Evolutionary conservation across 768 basidiomycete genomes (phyloP).

Genomic region (Boletus vinaceobasis): DNA sequence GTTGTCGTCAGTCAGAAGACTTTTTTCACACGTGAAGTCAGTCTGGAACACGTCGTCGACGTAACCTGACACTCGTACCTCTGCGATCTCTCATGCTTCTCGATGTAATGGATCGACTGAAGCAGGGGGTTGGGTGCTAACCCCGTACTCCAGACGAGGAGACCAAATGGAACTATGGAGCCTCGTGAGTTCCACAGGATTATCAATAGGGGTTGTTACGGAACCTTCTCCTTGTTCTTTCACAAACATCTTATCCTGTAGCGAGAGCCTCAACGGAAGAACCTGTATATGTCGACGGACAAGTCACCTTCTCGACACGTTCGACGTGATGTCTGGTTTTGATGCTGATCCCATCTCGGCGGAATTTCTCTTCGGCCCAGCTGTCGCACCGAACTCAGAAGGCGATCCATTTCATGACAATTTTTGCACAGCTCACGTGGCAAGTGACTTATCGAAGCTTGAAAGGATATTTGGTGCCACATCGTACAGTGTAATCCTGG

Average conservation of each 20-base stretch:
- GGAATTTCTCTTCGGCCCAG: constrained; percentile 67
- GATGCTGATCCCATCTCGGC: constrained; percentile 70
- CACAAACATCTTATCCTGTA: constrained; percentile 62
- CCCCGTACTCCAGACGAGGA: constrained; percentile 88
- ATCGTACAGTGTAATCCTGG: constrained; percentile 77
- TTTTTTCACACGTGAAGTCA: constrained; percentile 18
- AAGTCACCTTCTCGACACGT: constrained; percentile 53
- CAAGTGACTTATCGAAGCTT: constrained; percentile 65
- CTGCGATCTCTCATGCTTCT: constrained; percentile 58
- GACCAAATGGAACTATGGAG: constrained; percentile 66
- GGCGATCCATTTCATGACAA: constrained; percentile 1
- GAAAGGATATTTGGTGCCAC: constrained; percentile 76
- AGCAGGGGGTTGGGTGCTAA: constrained; percentile 80
- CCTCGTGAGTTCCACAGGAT: constrained; percentile 4
- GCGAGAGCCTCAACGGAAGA: constrained; percentile 4
- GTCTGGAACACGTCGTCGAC: constrained; percentile 31
- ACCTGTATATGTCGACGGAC: constrained; percentile 5
- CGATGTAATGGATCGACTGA: constrained; percentile 51
- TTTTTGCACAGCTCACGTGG: constrained; percentile 41
- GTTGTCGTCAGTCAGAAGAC: constrained; percentile 50
- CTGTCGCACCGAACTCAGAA: constrained; percentile 30
- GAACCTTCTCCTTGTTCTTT: constrained; percentile 70
- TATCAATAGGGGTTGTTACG: constrained; percentile 1
- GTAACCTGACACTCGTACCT: constrained; percentile 34
- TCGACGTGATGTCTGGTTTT: constrained; percentile 73